Evolutionary conservation across 106 monocot genomes (phyloP).

Genomic region (Dendrobium catenatum): DNA sequence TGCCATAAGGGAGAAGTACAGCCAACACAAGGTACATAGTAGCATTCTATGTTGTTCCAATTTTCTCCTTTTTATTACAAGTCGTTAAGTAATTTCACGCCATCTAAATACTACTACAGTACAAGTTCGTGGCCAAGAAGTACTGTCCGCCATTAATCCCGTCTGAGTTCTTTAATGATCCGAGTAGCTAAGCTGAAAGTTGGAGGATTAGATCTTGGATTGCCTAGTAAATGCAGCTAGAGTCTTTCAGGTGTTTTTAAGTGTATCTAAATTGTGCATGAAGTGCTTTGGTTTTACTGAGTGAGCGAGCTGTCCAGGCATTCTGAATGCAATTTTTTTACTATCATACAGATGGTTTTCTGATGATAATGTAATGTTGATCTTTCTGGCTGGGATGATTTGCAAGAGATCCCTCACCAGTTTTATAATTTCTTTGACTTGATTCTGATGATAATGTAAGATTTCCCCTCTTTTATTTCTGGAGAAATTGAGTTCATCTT

Average conservation of each 20-base stretch:
- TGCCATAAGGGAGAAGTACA: constrained; percentile 90
- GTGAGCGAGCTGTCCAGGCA: no score
- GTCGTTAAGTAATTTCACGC: neutral
- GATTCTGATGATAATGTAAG: no score
- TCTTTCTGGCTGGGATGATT: neutral
- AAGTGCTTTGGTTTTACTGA: neutral
- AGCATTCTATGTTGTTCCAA: neutral
- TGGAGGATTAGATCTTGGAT: neutral
- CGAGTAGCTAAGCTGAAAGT: constrained; percentile 11
- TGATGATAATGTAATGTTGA: neutral
- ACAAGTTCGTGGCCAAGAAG: constrained; percentile 92
- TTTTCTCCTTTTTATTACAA: neutral
- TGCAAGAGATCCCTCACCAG: no score
- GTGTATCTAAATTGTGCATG: neutral
- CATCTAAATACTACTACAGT: constrained; percentile 26
- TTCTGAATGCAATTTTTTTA: neutral
- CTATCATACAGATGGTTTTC: neutral
- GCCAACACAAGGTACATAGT: constrained; percentile 80
- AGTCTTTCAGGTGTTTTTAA: neutral
- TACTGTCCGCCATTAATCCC: constrained; percentile 70
- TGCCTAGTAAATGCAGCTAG: neutral
- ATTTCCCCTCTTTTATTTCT: neutral
- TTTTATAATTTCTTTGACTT: no score
- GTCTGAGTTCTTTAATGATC: constrained; percentile 52
- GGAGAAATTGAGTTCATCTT: neutral